A percentile compares a stretch with the other conserved stretches of the same genome.
Evolutionary conservation across 1,284 basidiomycete genomes (phyloP).

Genomic region (Papiliotrema terrestris): DNA sequence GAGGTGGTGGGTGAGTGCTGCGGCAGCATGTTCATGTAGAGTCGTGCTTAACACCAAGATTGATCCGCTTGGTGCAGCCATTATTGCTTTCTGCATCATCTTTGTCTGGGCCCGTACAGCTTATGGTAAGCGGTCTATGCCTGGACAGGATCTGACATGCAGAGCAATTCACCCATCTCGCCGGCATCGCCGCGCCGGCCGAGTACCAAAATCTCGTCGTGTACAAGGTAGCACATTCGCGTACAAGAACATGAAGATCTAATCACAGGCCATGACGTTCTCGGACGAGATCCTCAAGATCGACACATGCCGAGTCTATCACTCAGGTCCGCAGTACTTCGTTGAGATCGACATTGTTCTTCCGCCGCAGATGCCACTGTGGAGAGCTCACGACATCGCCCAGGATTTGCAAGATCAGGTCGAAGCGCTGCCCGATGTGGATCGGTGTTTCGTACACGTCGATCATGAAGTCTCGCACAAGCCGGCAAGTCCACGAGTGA

Average conservation of each 20-base stretch:
- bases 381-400: conserved; percentile 87
- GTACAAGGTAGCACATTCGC: conserved; percentile 62
- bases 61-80: conserved; percentile 52
- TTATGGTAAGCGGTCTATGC: conserved; percentile 49
- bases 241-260: not conserved
- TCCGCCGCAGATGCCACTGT: conserved; percentile 79
- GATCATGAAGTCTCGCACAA: conserved; percentile 84
- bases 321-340: conserved; percentile 71
- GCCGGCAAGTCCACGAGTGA: conserved; percentile 32
- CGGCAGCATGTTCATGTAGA: not conserved
- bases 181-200: conserved; percentile 84
- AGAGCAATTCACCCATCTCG: conserved; percentile 78
- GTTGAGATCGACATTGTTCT: conserved; percentile 96
- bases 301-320: conserved; percentile 85
- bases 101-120: conserved; percentile 74
- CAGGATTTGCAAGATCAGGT: conserved; percentile 92
- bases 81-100: conserved; percentile 72
- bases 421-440: conserved; percentile 85
- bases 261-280: conserved; percentile 66
- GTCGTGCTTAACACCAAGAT: conserved; percentile 17
- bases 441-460: conserved; percentile 87
- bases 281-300: conserved; percentile 77
- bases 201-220: conserved; percentile 87
- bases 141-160: not conserved
- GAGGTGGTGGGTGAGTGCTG: conserved; percentile 40